Evolutionary conservation across 2,329 filamentous ascomycete genomes (phyloP).

Genomic region (Tolypocladium ovalisporum): DNA sequence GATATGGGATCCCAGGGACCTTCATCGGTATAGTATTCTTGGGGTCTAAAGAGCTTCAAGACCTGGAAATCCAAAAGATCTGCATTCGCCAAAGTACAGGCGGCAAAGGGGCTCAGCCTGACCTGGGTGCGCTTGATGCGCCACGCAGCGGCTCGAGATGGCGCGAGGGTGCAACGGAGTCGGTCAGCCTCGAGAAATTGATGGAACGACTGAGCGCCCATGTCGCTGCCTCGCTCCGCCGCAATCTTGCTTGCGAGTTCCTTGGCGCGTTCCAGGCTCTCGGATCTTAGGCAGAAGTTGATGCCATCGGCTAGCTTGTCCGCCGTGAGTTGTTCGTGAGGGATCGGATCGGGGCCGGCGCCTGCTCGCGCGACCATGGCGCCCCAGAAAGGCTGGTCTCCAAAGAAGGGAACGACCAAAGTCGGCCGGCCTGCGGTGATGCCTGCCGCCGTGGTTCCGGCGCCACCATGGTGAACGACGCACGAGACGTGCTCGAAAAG

Average conservation of each 20-base stretch:
- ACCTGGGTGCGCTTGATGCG: neutral
- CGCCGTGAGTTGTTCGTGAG: conserved; percentile 54
- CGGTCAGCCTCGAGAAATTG: neutral
- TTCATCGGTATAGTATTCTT: neutral
- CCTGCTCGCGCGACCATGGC: conserved; percentile 62
- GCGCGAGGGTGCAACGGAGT: neutral
- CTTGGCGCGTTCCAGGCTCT: neutral
- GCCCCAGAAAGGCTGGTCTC: conserved; percentile 77
- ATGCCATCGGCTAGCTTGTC: conserved; percentile 58
- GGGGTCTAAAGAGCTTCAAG: neutral
- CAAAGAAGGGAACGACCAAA: conserved; percentile 77
- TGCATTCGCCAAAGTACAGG: neutral
- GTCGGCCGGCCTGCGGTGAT: conserved; percentile 66
- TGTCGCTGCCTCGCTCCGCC: neutral
- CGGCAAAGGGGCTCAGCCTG: neutral
- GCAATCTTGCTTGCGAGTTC: neutral
- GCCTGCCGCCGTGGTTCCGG: conserved; percentile 80
- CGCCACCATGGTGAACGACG: conserved; percentile 81
- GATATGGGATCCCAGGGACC: neutral
- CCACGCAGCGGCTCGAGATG: neutral
- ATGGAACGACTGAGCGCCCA: neutral
- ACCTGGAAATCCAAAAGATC: neutral
- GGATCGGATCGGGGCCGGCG: conserved; percentile 60
- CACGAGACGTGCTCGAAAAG: conserved; percentile 70
- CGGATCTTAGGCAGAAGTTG: neutral